Percentiles rank a stretch among this genome's conserved stretches.
These are phyloP conservation scores for Fonsecaea multimorphosa DNA, from an alignment of 2,329 filamentous ascomycete genomes.

Conservation along the genomic window DNA sequence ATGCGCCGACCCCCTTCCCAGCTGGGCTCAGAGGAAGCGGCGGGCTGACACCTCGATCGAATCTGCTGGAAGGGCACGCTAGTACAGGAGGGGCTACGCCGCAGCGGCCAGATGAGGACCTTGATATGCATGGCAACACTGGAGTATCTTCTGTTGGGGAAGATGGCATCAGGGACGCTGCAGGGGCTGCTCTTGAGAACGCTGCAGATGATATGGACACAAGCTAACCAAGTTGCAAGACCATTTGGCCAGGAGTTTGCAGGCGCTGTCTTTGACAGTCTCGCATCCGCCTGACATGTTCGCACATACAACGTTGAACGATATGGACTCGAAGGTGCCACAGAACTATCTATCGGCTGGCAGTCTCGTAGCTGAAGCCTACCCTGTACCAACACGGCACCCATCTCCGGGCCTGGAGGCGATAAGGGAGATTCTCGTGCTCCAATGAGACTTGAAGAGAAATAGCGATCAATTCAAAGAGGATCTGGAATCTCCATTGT, in stretches of 20 bases:
- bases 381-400: not conserved
- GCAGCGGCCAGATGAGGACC: slow-evolving; percentile 65
- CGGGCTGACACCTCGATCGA: slow-evolving; percentile 42
- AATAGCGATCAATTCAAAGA: not conserved
- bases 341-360: not conserved
- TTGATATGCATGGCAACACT: slow-evolving; percentile 60
- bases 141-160: slow-evolving; percentile 41
- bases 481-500: not conserved
- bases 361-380: not conserved
- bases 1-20: slow-evolving; percentile 48
- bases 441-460: not conserved
- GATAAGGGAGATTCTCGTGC: not conserved
- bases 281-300: not conserved
- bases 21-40: slow-evolving; percentile 34
- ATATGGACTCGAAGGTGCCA: not conserved
- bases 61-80: slow-evolving; percentile 36
- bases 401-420: not conserved
- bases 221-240: slow-evolving; percentile 6
- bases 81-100: slow-evolving; percentile 44
- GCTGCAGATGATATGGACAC: slow-evolving; percentile 31
- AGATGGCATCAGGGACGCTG: slow-evolving; percentile 44
- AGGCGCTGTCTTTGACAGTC: not conserved
- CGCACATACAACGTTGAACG: not conserved
- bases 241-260: not conserved
- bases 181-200: slow-evolving; percentile 37